These are phyloP conservation scores for Aureococcus anophagefferens DNA, from an alignment of 108 stramenopile species.

Conservation along the genomic window DNA sequence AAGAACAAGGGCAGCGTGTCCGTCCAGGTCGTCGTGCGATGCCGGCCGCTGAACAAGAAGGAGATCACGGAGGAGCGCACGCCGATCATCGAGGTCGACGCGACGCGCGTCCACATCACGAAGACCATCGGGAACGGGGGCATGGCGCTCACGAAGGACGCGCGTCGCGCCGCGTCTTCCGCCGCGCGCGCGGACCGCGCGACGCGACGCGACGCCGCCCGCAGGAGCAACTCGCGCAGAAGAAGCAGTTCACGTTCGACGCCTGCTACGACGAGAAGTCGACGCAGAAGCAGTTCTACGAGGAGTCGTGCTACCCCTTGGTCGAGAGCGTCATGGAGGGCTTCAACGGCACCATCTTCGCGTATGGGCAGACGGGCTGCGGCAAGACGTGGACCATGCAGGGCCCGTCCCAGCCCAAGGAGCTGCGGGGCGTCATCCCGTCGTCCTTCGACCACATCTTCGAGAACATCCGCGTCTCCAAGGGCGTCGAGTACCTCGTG, in stretches of 20 bases:
- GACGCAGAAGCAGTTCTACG: slow-evolving; percentile 46
- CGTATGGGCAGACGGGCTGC: slow-evolving; percentile 49
- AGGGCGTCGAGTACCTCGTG: slow-evolving; percentile 44
- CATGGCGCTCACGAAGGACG: neutral
- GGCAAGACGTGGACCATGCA: slow-evolving; percentile 50
- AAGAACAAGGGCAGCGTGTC: slow-evolving; percentile 11
- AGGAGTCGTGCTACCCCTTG: slow-evolving; percentile 24
- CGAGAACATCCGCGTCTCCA: slow-evolving; percentile 23
- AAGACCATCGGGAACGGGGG: neutral
- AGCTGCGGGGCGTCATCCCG: slow-evolving; percentile 51
- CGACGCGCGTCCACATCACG: neutral
- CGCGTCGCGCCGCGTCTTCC: too few species aligned
- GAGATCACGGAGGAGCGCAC: slow-evolving; percentile 19
- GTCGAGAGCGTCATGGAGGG: slow-evolving; percentile 52
- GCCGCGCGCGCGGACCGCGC: too few species aligned
- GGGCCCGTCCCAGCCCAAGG: slow-evolving; percentile 22
- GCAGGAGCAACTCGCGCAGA: neutral
- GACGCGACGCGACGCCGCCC: too few species aligned
- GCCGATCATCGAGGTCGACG: slow-evolving; percentile 21
- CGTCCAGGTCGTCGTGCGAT: slow-evolving; percentile 50
- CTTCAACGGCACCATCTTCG: slow-evolving; percentile 58
- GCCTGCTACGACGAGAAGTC: slow-evolving; percentile 42
- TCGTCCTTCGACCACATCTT: slow-evolving; percentile 53
- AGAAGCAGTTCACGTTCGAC: slow-evolving; percentile 49
- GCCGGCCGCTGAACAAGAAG: slow-evolving; percentile 42